phyloP scores from a whole-genome alignment of 192 early-diverging fungal species.

The Coemansia umbellata region DNA sequence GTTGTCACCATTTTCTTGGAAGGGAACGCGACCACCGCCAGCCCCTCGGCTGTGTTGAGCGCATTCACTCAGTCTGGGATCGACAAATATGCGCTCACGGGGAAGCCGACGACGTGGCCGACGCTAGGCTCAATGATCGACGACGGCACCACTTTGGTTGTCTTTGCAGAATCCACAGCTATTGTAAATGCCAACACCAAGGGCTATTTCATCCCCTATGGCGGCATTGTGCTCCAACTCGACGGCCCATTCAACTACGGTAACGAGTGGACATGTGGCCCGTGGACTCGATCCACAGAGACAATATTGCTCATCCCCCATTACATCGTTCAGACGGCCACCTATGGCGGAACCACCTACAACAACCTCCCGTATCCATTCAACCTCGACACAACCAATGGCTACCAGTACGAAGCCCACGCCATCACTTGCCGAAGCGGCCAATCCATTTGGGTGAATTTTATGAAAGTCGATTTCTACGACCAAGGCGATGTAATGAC shows the following conservation, averaged over 20 bases:
- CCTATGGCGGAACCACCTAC: slow-evolving; percentile 24
- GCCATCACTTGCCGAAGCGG: slow-evolving; percentile 36
- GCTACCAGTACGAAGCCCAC: slow-evolving; percentile 42
- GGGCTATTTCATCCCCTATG: slow-evolving; percentile 39
- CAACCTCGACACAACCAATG: slow-evolving; percentile 40
- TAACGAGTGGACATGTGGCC: slow-evolving; percentile 38
- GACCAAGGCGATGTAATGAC: slow-evolving; percentile 44
- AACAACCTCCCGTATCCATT: slow-evolving; percentile 47
- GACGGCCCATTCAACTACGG: slow-evolving; percentile 34
- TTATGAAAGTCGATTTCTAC: slow-evolving; percentile 52
- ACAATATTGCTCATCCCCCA: slow-evolving; percentile 48
- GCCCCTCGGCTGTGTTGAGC: slow-evolving; percentile 24
- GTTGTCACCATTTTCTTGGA: slow-evolving; percentile 49
- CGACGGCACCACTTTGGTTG: slow-evolving; percentile 36
- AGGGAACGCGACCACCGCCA: slow-evolving; percentile 15
- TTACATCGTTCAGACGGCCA: slow-evolving; percentile 38
- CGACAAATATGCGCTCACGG: slow-evolving; percentile 32
- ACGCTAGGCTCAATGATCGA: slow-evolving; percentile 35
- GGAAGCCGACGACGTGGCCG: slow-evolving; percentile 34
- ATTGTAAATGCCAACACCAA: slow-evolving; percentile 28
- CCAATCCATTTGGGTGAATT: slow-evolving; percentile 51
- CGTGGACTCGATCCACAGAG: slow-evolving; percentile 29
- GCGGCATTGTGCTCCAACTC: slow-evolving; percentile 24
- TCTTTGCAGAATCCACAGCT: slow-evolving; percentile 38
- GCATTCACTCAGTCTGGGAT: slow-evolving; percentile 32